Conservation (phyloP, 108 stramenopile species). For the Nitzschia putrida region DNA sequence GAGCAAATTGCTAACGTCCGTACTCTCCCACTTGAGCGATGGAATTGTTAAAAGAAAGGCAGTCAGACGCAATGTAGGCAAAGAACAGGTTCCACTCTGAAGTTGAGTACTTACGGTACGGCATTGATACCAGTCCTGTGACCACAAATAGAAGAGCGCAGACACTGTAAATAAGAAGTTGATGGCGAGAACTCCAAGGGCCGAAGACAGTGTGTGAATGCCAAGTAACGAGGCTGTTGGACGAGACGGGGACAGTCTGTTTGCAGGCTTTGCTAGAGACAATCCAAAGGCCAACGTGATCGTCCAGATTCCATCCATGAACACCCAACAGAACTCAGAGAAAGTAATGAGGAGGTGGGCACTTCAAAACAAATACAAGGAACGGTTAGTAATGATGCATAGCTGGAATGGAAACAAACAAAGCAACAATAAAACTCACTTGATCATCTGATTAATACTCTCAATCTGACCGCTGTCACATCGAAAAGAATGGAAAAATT, state of each 20-base stretch:
- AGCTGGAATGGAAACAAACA: no score
- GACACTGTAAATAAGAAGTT: slow-evolving; percentile 56
- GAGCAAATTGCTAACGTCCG: slow-evolving; percentile 39
- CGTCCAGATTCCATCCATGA: slow-evolving; percentile 65
- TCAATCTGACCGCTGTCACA: slow-evolving; percentile 55
- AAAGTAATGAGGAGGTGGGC: slow-evolving; percentile 58
- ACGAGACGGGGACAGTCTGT: slow-evolving; percentile 44
- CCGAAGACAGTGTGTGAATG: slow-evolving; percentile 47
- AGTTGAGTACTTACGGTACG: slow-evolving; percentile 9
- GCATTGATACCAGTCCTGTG: slow-evolving; percentile 69
- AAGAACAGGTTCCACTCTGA: no score
- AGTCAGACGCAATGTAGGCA: no score
- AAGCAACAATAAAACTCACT: neutral
- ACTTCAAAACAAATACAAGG: neutral
- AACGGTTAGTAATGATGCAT: neutral
- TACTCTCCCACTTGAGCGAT: neutral
- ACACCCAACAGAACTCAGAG: slow-evolving; percentile 64
- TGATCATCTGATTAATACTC: slow-evolving; percentile 53
- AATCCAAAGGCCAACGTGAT: slow-evolving; percentile 62
- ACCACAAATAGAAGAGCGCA: slow-evolving; percentile 42
- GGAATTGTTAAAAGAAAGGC: no score
- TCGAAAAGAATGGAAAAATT: no score
- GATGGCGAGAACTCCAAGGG: slow-evolving; percentile 49
- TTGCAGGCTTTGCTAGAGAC: slow-evolving; percentile 53
- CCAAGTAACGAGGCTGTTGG: slow-evolving; percentile 75